Evolutionary conservation across 352 stramenopile species (phyloP), one percentile per base, ranked within the genome.

Genomic region (Phytophthora foliorum): DNA sequence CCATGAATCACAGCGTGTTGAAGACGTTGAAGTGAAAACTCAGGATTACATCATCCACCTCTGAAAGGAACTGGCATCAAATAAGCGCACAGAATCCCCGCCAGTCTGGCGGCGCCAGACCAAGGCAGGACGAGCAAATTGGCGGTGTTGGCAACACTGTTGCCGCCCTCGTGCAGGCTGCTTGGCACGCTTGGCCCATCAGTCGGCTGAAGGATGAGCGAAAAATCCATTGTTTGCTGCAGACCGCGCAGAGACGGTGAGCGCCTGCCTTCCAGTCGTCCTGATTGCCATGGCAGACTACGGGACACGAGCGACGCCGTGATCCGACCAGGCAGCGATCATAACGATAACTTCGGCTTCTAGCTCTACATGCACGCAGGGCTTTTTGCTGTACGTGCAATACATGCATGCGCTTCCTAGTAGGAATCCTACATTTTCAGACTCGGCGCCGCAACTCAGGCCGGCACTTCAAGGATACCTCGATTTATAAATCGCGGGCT

Each of bases 181-280:
- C 29, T 45, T 36, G 31, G 24, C 42, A 61, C 38, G 45, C 22
- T n/a, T 32, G 21, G 27, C 48, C 34, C 58, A 67, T 67, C 58
- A 65, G 22, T 19, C 29, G 52, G 38, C 50, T 61, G 60, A 45
- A 55, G 22, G 62, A 64, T 67, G 50, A 27, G 54, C 32, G 57
- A 67, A 72, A 72, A 72, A 72, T 72, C 64, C 64, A 67, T 36
- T 60, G 44, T 10, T 58, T 57, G 14, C 32, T 44, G 25, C 32
- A 16, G 38, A 45, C n/a, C 41, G 49, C 29, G 14, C 34, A 45
- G 48, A 65, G 54, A 71, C 46, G n/a, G 52, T 46, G 51, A 39
- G 17, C 17, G 14, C 11, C 38, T 52, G 42, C 38, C 56, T 56
- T 34, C 42, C 38, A 45, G 27, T 41, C 39, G 11, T 55, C 42